These are phyloP conservation scores for Pseudozyma tsukubaensis DNA, from an alignment of 1,284 basidiomycete species.

Conservation along the genomic window DNA sequence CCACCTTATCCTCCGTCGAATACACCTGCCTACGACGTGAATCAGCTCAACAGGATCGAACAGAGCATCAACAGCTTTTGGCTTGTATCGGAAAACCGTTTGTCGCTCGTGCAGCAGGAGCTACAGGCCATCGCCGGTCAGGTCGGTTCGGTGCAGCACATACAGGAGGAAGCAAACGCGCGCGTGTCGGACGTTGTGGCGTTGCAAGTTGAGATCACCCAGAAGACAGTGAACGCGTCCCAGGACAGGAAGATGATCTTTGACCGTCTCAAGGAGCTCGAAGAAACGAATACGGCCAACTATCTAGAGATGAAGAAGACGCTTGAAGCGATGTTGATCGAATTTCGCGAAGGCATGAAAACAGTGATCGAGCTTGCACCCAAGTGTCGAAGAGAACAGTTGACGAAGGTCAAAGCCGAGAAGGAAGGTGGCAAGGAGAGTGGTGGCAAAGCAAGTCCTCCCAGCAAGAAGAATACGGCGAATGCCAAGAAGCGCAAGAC, in stretches of 20 bases:
- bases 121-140: slow-evolving; percentile 1
- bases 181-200: slow-evolving; percentile 11
- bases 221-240: slow-evolving; percentile 18
- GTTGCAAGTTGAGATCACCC: slow-evolving; percentile 21
- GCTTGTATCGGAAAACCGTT: slow-evolving; percentile 25
- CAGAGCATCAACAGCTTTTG: slow-evolving; percentile 30
- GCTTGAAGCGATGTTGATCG: slow-evolving; percentile 14
- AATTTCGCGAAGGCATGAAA: slow-evolving; percentile 15
- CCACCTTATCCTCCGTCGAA: neutral
- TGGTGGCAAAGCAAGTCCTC: slow-evolving; percentile 1
- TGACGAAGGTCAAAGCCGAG: neutral
- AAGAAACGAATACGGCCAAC: slow-evolving; percentile 13
- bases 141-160: neutral
- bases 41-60: slow-evolving; percentile 15
- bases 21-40: neutral
- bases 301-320: slow-evolving; percentile 13
- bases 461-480: slow-evolving; percentile 14
- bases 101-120: slow-evolving; percentile 22
- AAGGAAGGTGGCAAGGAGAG: slow-evolving; percentile 6
- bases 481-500: slow-evolving; percentile 22
- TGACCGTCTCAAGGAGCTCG: slow-evolving; percentile 19
- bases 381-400: slow-evolving; percentile 3
- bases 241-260: slow-evolving; percentile 24
- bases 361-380: slow-evolving; percentile 6
- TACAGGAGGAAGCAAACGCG: slow-evolving; percentile 11